These are phyloP conservation scores for Trypanosoma platydactyli DNA, from an alignment of 208 protist genomes.

Conservation along the genomic window DNA sequence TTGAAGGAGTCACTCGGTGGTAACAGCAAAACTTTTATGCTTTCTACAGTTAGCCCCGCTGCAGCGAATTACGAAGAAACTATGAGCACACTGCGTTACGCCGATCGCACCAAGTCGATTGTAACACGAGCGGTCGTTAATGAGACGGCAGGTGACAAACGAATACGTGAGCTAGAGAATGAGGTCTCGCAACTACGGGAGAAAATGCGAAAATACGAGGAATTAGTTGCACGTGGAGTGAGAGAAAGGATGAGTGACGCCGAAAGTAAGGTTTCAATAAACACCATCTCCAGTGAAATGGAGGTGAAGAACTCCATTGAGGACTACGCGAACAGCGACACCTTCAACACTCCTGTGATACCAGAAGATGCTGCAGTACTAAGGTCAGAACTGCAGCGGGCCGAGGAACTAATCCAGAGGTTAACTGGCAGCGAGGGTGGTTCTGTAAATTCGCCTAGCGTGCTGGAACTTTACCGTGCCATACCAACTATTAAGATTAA, in stretches of 20 bases:
- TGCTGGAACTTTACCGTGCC: constrained; percentile 24
- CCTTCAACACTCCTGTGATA: constrained; percentile 8
- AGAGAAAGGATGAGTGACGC: neutral
- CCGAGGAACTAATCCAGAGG: constrained; percentile 64
- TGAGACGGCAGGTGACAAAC: constrained; percentile 79
- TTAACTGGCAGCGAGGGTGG: constrained; percentile 41
- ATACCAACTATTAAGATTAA: constrained; percentile 25
- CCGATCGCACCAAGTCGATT: constrained; percentile 91
- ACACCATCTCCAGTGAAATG: neutral
- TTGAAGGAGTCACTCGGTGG: constrained; percentile 90
- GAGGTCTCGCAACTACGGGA: constrained; percentile 69
- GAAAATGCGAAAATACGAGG: constrained; percentile 56
- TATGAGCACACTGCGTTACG: constrained; percentile 90
- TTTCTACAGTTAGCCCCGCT: constrained; percentile 86
- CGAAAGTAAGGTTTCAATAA: constrained; percentile 2
- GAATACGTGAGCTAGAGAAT: constrained; percentile 85
- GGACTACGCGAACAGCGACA: constrained; percentile 13
- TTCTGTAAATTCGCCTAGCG: constrained; percentile 24
- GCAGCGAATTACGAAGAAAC: constrained; percentile 83
- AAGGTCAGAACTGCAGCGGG: constrained; percentile 47
- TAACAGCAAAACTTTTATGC: constrained; percentile 92
- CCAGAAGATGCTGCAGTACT: constrained; percentile 41
- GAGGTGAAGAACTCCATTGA: neutral
- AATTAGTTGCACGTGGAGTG: constrained; percentile 20
- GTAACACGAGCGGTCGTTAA: constrained; percentile 87